Evolutionary conservation across 306 rosid species (phyloP), one percentile per base, ranked within the genome.

Genomic region (Lablab purpureus): DNA sequence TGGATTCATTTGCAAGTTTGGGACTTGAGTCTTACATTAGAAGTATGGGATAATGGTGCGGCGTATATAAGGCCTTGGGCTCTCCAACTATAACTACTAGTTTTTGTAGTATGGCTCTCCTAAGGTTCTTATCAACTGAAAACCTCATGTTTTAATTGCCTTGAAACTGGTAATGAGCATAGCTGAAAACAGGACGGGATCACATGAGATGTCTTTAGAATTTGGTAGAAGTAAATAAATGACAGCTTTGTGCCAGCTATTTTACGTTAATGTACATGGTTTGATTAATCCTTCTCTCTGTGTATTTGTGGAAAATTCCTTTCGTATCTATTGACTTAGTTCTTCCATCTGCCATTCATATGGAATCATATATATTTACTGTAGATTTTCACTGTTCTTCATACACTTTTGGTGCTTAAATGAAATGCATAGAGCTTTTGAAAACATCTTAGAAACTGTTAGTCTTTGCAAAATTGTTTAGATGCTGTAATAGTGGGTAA

Each of bases 201-300:
- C 56, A n/a, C 56, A 50, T n/a, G 23, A 19, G 25, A 51, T 19
- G 15, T 50, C 22, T 50, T 50, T 6, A 7, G n/a, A 17, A 50
- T 50, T n/a, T 6, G 10, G 22, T 50, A 23, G 56, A 50, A 50
- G 56, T n/a, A 10, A 50, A n/a, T 50, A 50, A 50, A 50, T 7
- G 10, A n/a, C 10, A 43, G 49, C 25, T 76, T 49, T 37, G 37
- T 63, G 73, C 52, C 12, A 12, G 21, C 74, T 22, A 37, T 66
- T 51, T 64, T 21, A 66, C 10, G 14, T 63, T 21, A 36, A 47
- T 13, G 3, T 63, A 22, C 47, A 19, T 12, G 10, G 32, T 56
- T 74, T 52, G 77, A 51, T 36, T 62, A 60, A 25, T 50, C 49
- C 73, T 68, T 56, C 30, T 19, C 32, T 71, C 3, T 3, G 22